Conservation (phyloP, 495 filamentous ascomycete species). For the Parmelia sp. region DNA sequence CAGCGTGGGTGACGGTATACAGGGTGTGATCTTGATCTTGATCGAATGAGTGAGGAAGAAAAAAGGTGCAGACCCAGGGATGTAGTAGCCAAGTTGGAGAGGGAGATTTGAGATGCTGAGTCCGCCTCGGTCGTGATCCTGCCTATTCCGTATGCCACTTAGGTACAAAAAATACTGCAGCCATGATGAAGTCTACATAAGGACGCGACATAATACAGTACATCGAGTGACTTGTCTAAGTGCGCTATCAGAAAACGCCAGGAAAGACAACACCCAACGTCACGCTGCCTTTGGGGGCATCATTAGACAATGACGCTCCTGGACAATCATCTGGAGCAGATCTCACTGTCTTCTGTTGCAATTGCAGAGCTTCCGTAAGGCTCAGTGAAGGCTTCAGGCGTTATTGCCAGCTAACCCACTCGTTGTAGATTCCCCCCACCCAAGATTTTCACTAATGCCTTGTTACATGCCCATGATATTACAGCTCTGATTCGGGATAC, state of each 20-base stretch:
- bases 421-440: constrained; percentile 69
- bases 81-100: constrained; percentile 6
- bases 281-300: background rate
- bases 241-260: constrained; percentile 8
- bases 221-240: constrained; percentile 8
- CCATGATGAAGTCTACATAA: background rate
- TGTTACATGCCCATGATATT: constrained; percentile 83
- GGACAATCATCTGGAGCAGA: constrained; percentile 83
- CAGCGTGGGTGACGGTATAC: background rate
- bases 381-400: background rate
- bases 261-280: background rate
- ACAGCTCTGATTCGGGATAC: constrained; percentile 92
- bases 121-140: constrained; percentile 3
- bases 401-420: constrained; percentile 7
- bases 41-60: background rate
- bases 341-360: constrained; percentile 70
- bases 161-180: background rate
- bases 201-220: too few species aligned
- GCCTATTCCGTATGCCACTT: constrained; percentile 6
- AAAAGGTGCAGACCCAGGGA: background rate
- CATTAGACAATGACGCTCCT: constrained; percentile 61
- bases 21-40: background rate
- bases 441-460: constrained; percentile 93
- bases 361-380: constrained; percentile 79
- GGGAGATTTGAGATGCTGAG: constrained; percentile 14